Conservation (phyloP, 1,284 basidiomycete genomes). For the Farysia itapuensis region DNA sequence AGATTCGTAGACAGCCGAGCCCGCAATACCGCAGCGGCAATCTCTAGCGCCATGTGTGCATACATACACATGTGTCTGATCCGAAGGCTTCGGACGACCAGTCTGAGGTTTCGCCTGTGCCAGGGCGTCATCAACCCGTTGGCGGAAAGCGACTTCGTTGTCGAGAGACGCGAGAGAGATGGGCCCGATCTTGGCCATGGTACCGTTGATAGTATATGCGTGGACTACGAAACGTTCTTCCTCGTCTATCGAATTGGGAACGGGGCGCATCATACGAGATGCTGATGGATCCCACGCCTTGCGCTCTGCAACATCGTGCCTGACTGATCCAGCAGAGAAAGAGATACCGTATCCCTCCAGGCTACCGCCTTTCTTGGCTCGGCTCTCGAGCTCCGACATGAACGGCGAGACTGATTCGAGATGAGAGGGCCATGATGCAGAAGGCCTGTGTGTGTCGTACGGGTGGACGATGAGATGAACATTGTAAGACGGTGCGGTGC, state of each 20-base stretch:
- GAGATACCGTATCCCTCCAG: slow-evolving; percentile 48
- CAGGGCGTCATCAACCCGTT: slow-evolving; percentile 24
- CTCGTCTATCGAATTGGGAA: slow-evolving; percentile 38
- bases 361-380: slow-evolving; percentile 35
- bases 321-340: slow-evolving; percentile 33
- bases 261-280: slow-evolving; percentile 33
- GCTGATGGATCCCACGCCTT: slow-evolving; percentile 44
- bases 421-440: slow-evolving; percentile 45
- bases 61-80: slow-evolving; percentile 56
- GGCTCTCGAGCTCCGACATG: slow-evolving; percentile 45
- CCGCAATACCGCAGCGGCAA: slow-evolving; percentile 60
- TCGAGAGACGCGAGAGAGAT: slow-evolving; percentile 45
- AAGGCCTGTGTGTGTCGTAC: slow-evolving; percentile 18
- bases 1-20: slow-evolving; percentile 48
- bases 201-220: slow-evolving; percentile 40
- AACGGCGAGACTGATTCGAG: slow-evolving; percentile 46
- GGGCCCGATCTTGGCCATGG: slow-evolving; percentile 37
- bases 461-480: slow-evolving; percentile 50
- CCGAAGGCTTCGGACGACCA: slow-evolving; percentile 4
- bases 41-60: slow-evolving; percentile 60
- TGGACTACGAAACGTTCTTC: slow-evolving; percentile 42
- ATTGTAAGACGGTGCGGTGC: slow-evolving; percentile 47
- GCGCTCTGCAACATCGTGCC: slow-evolving; percentile 1
- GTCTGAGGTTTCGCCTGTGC: slow-evolving; percentile 20
- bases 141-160: slow-evolving; percentile 11